Evolutionary conservation across 2,329 filamentous ascomycete genomes (phyloP), one percentile per base, ranked within the genome.

Genomic region (Emergomyces orientalis): DNA sequence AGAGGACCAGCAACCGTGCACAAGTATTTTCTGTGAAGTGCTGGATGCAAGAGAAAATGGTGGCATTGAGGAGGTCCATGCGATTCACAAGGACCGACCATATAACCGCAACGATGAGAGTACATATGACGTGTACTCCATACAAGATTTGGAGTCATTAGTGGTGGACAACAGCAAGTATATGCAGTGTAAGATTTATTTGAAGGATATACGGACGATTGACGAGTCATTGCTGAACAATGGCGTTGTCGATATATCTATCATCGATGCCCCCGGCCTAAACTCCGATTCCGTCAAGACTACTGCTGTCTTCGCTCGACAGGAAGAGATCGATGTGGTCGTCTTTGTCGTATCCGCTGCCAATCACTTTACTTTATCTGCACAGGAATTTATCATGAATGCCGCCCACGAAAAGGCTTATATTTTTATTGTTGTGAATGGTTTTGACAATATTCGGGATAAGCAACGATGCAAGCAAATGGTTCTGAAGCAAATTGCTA

Each of bases 401-500:
- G 94, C 94, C 1, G 94, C 94, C 0, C 86, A 93, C 49, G 94
- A 99, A 72, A 99, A 99, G 77, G 93, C 94, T 0, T 99, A 99
- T 73, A 92, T 99, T 66, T 99, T 99, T 75, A 96, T 99, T 75
- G 94, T 99, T 17, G 94, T 99, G 68, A 99, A 99, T 73, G 92
- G 93, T 22, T 99, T 91, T 71, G 94, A 99, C 76, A 88, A 89
- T 65, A 97, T 99, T 70, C 84, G 88, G 66, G 92, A 97, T 75
- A 94, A 97, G 79, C 83, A 90, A 64, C 84, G 93, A 64, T 97
- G 93, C 74, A 85, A 96, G 74, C 91, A 94, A 72, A 89, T 91
- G 85, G 94, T 99, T 59, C 75, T 99, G 64, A 91, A 97, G 69
- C 93, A 97, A 75, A 87, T 99, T 19, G 81, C 84, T 58, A 86